A percentile compares a stretch with the other conserved stretches of the same genome.
phyloP scores from a whole-genome alignment of 176 grass and related monocot species.

The Thalia dealbata region DNA sequence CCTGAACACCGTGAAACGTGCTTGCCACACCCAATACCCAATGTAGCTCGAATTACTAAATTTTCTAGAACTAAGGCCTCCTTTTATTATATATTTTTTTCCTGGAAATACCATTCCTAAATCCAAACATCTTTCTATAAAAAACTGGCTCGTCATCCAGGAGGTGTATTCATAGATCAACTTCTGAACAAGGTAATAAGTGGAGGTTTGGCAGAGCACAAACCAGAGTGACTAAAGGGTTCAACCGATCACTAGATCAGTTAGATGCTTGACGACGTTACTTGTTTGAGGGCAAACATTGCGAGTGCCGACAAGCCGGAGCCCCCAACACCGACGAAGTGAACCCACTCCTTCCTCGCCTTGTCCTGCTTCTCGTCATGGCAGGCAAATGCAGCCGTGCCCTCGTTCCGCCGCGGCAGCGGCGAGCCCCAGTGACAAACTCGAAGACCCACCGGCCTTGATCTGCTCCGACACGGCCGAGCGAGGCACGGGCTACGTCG shows the following conservation, averaged over 20 bases:
- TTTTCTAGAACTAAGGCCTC: not conserved
- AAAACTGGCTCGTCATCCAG: not conserved
- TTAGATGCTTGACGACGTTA: not conserved
- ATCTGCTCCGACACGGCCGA: not conserved
- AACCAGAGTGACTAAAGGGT: too few relatives aligned
- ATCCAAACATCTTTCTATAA: not conserved
- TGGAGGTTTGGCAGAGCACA: too few relatives aligned
- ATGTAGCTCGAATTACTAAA: not conserved
- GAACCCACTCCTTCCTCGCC: not conserved
- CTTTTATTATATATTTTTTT: not conserved
- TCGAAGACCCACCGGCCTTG: not conserved
- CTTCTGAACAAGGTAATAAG: too few relatives aligned
- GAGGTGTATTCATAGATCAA: too few relatives aligned
- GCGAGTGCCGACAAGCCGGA: constrained; percentile 13
- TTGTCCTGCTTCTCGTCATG: not conserved
- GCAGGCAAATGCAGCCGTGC: not conserved
- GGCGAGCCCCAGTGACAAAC: not conserved
- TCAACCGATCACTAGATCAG: not conserved
- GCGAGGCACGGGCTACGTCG: not conserved
- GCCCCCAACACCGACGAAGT: constrained; percentile 15
- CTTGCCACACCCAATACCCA: not conserved
- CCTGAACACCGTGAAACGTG: not conserved
- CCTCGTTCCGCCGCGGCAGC: not conserved
- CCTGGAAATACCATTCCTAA: not conserved
- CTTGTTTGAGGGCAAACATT: constrained; percentile 17